Percentiles rank a stretch among this genome's conserved stretches.
Conservation (phyloP, 305 asterid species). For the Withania somnifera region DNA sequence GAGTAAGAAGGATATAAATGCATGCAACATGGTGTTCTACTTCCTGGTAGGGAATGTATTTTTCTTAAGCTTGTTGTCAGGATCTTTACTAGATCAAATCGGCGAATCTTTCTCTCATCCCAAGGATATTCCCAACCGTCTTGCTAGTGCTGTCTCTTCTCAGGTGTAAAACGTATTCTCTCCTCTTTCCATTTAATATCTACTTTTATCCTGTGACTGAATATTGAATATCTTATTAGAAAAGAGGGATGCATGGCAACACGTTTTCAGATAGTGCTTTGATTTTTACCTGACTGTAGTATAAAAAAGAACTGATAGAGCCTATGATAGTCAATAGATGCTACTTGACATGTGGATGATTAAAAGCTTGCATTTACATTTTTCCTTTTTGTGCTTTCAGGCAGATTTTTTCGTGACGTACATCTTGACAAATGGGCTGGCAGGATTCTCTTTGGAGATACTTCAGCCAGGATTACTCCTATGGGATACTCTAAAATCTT, state of each 20-base stretch:
- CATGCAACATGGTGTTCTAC: slow-evolving; percentile 87
- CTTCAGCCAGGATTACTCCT: slow-evolving; percentile 88
- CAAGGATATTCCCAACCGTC: slow-evolving; percentile 66
- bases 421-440: slow-evolving; percentile 76
- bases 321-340: not conserved
- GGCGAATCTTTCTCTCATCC: slow-evolving; percentile 77
- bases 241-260: not conserved
- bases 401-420: slow-evolving; percentile 87
- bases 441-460: slow-evolving; percentile 84
- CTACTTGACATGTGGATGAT: not conserved
- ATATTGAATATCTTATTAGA: not conserved
- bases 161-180: slow-evolving; percentile 36
- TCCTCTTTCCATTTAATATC: not conserved
- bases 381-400: slow-evolving; percentile 21
- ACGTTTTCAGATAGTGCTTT: not conserved
- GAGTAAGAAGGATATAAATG: slow-evolving; percentile 74
- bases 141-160: slow-evolving; percentile 80
- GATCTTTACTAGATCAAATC: slow-evolving; percentile 82
- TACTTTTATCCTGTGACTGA: not conserved
- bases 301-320: not conserved
- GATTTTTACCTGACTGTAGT: not conserved
- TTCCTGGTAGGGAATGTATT: slow-evolving; percentile 85
- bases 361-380: not conserved
- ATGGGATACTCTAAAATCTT: slow-evolving; percentile 65
- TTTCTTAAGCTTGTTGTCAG: slow-evolving; percentile 78